phyloP scores from a whole-genome alignment of 495 filamentous ascomycete genomes.

The Penicillium arizonense region DNA sequence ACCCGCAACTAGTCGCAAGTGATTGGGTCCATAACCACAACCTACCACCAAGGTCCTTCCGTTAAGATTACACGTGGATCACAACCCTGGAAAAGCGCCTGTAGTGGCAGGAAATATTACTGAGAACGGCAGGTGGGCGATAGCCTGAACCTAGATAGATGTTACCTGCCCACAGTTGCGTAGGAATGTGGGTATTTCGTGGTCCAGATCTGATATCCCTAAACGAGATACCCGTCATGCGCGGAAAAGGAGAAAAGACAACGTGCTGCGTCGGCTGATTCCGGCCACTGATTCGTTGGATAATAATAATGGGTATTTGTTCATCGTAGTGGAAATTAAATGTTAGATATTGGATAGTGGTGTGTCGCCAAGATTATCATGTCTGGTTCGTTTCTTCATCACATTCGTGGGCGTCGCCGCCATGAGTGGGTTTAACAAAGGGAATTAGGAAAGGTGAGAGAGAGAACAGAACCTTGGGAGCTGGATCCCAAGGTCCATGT shows the following conservation, averaged over 20 bases:
- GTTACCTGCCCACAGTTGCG: too few relatives aligned
- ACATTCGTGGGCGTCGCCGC: constrained; percentile 20
- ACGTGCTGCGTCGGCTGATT: background rate
- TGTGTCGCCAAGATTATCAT: background rate
- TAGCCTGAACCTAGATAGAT: background rate
- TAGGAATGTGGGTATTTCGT: too few relatives aligned
- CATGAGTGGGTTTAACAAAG: constrained; percentile 12
- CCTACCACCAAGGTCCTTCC: constrained; percentile 27
- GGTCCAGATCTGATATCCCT: background rate
- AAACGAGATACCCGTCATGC: background rate
- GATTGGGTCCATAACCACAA: constrained; percentile 15
- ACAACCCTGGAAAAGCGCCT: background rate
- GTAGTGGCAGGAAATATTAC: background rate
- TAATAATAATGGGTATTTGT: background rate
- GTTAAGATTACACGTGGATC: constrained; percentile 16
- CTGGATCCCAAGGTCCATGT: background rate
- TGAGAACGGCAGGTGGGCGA: background rate
- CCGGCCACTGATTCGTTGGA: background rate
- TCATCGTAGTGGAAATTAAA: background rate
- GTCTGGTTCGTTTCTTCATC: constrained; percentile 16
- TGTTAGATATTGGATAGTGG: background rate
- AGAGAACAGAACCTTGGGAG: constrained; percentile 7
- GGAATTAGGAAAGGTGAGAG: background rate
- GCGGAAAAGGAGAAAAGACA: background rate
- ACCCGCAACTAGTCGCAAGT: background rate